Evolutionary conservation across 1,284 basidiomycete genomes (phyloP), one percentile per base, ranked within the genome.

Genomic region (Apiotrichum gracile): DNA sequence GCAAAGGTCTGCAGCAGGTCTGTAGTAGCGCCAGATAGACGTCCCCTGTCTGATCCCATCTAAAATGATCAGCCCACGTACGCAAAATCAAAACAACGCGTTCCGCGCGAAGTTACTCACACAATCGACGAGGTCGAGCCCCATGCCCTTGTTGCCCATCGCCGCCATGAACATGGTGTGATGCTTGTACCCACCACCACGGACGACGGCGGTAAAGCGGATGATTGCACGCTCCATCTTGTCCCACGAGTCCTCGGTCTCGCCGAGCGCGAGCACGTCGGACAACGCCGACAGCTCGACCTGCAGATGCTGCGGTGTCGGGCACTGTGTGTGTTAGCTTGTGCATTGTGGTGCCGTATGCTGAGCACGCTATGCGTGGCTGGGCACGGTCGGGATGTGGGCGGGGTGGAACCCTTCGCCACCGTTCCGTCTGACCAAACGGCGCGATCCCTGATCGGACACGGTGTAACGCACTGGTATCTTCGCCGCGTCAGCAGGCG

Each of bases 1-100:
- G 77, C 78, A 49, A 80, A 70, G 10, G 76, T 75, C 46, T 77
- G 74, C 9, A 79, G 55, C 34, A 79, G 64, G 38, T 80, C 78
- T 10, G 70, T 75, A 2, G 77, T 69, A 3, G 74, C 76, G 7
- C 76, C 78, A 0, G 78, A 78, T 13, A 80, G 66, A 41, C 73
- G 68, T 0, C 78, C 78, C 41, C 78, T 61, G 49, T 80, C 78
- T 1, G 78, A 78, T 1, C 78, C 66, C 64, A 80, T 72, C 76
- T 78, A 43, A 3, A 25, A 5, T 38, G 12, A 40, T 52, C 24
- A 46, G 47, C 19, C 13, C 2, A 4, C 5, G 22, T 10, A 4
- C 5, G 16, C 5, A 21, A n/a, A 1, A 35, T 29, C 40, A 4
- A 19, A 35, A 7, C 35, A 25, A 26, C 29, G 27, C 6, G 27